Conservation (phyloP, 306 rosid species). For the Prunus salicina region DNA sequence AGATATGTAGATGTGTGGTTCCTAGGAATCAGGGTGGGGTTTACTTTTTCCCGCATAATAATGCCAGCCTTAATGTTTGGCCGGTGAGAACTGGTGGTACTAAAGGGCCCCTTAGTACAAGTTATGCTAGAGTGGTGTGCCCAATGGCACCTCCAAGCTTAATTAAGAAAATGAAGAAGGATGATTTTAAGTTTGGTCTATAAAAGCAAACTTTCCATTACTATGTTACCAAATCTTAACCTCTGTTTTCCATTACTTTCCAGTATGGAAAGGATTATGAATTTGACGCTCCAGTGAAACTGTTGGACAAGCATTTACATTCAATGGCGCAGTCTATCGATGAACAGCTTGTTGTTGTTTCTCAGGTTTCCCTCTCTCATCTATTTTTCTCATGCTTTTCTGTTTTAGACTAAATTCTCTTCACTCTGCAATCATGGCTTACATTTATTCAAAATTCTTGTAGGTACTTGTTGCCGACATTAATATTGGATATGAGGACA, state of each 20-base stretch:
- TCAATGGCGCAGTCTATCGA: conserved; percentile 67
- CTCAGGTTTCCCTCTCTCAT: conserved; percentile 52
- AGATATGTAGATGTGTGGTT: neutral
- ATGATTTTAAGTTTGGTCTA: neutral
- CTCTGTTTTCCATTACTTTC: conserved; percentile 17
- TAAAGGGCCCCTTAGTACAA: neutral
- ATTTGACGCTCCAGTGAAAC: conserved; percentile 75
- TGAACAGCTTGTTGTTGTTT: conserved; percentile 73
- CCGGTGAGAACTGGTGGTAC: neutral
- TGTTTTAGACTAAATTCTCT: neutral
- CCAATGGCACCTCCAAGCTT: neutral
- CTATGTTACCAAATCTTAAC: neutral
- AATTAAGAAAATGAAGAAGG: neutral
- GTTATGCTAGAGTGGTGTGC: neutral
- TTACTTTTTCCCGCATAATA: neutral
- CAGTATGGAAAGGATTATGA: conserved; percentile 86
- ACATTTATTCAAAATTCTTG: conserved; percentile 15
- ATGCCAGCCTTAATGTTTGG: neutral
- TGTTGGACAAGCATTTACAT: conserved; percentile 78
- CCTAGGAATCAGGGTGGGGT: neutral
- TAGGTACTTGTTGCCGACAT: conserved; percentile 87
- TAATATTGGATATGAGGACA: conserved; percentile 79
- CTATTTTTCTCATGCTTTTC: neutral
- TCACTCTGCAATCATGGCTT: conserved; percentile 6
- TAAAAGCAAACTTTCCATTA: neutral